Conservation (phyloP, 495 filamentous ascomycete genomes). For the Durotheca rogersii region DNA sequence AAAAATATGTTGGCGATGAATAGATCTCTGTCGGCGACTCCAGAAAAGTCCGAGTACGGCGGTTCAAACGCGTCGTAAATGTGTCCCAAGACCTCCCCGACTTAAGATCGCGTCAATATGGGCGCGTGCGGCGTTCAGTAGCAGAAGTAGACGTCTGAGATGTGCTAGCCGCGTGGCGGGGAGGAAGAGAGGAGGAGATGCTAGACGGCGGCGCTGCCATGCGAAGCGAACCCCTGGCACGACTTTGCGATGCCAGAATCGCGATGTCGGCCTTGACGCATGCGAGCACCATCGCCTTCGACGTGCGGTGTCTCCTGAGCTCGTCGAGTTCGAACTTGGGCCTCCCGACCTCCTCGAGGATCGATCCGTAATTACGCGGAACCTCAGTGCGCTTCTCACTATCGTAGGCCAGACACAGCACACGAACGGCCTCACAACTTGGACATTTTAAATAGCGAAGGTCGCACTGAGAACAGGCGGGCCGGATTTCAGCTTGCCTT, state of each 20-base stretch:
- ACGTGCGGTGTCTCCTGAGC: conserved; percentile 16
- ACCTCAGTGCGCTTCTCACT: conserved; percentile 32
- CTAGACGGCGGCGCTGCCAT: conserved; percentile 14
- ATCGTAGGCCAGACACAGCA: conserved; percentile 30
- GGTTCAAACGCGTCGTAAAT: conserved; percentile 16
- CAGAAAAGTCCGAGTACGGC: conserved; percentile 1
- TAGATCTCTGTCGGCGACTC: conserved; percentile 18
- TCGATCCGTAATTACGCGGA: conserved; percentile 32
- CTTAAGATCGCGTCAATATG: conserved; percentile 23
- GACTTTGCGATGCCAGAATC: conserved; percentile 8
- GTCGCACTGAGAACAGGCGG: conserved; percentile 32
- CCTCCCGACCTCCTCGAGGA: conserved; percentile 30
- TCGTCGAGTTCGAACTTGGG: conserved; percentile 21
- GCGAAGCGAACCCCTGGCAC: conserved; percentile 11
- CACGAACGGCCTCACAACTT: conserved; percentile 28
- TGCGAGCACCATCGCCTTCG: conserved; percentile 28
- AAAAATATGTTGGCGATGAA: conserved; percentile 34
- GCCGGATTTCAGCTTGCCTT: not conserved
- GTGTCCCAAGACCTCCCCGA: conserved; percentile 20
- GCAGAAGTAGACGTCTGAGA: conserved; percentile 33
- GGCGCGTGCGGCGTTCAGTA: conserved; percentile 33
- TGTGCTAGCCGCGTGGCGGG: conserved; percentile 31
- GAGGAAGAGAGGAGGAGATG: conserved; percentile 28
- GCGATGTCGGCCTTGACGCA: conserved; percentile 26
- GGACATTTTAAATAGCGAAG: conserved; percentile 30